Conservation (phyloP, 495 filamentous ascomycete genomes). For the Paragyromitra xinjiangensis region DNA sequence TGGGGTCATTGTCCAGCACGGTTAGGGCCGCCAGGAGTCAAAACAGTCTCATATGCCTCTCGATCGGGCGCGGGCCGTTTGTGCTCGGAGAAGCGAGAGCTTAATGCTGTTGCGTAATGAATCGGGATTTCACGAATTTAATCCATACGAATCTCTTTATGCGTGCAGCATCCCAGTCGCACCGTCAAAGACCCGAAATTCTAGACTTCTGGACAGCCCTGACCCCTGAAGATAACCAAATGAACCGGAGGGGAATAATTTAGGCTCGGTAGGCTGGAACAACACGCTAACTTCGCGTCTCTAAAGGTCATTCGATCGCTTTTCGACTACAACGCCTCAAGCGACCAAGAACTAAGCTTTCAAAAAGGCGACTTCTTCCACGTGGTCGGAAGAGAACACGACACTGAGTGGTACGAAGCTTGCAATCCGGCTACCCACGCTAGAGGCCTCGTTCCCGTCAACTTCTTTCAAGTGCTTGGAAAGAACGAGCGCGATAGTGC, state of each 20-base stretch:
- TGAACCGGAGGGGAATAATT: constrained; percentile 48
- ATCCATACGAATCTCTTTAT: constrained; percentile 30
- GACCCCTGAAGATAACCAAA: constrained; percentile 42
- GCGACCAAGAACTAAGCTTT: constrained; percentile 84
- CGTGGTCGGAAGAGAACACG: constrained; percentile 95
- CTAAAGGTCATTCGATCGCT: constrained; percentile 92
- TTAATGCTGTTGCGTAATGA: constrained; percentile 47
- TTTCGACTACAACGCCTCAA: constrained; percentile 85
- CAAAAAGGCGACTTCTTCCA: constrained; percentile 97
- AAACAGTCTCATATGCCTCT: constrained; percentile 38
- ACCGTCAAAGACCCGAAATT: constrained; percentile 23
- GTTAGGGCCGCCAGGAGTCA: constrained; percentile 20
- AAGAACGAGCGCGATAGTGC: constrained; percentile 89
- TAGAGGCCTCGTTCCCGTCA: constrained; percentile 89
- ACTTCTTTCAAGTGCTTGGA: constrained; percentile 89
- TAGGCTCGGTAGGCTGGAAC: constrained; percentile 21
- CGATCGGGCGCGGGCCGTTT: constrained; percentile 53
- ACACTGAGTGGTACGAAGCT: constrained; percentile 96
- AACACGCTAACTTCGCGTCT: constrained; percentile 29
- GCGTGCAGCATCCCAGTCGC: constrained; percentile 31
- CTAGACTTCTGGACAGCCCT: constrained; percentile 28
- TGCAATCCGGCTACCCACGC: constrained; percentile 93
- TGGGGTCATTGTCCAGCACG: constrained; percentile 43
- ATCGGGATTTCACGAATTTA: constrained; percentile 39
- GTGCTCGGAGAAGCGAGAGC: constrained; percentile 34